Base-by-base conservation (phyloP, 2,329 filamentous ascomycete genomes). In the Apiospora rasikravindrae region DNA sequence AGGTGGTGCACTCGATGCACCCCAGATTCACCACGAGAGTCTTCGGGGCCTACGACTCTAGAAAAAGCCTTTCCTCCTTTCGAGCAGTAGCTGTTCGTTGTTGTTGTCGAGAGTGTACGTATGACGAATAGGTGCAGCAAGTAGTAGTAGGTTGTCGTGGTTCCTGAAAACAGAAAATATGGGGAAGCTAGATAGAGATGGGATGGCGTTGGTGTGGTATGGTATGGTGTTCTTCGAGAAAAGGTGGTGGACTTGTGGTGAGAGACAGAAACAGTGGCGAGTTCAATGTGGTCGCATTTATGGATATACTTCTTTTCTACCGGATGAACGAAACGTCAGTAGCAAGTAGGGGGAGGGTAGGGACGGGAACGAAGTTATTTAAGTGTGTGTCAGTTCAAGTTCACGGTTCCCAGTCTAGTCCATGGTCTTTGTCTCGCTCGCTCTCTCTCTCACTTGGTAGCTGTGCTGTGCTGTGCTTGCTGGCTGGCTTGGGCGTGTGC, bases 381-480 rank as follows among this genome's bases (percentile, higher is more conserved):
- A 64, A 64, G 57, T 64, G 57, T 64, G 57, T 64, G 33, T 14
- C 19, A 29, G 26, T 61, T 24, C 14, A 61, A 40, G 57, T 64
- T 64, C 57, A 40, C 29, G 57, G 57, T 64, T 64, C 57, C 57
- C 57, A 64, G 57, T 64, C 57, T 64, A 64, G 57, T 29, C 57
- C 57, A 64, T 40, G 57, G 57, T 14, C 57, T 64, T 37, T 19
- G n/a, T n/a, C n/a, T n/a, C n/a, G n/a, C n/a, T n/a, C n/a, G n/a
- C n/a, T 26, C 33, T 64, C 11, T 64, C 22, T 42, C 40, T 42
- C n/a, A n/a, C n/a, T n/a, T n/a, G n/a, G 40, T 14, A 14, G n/a
- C 40, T 42, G 40, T 42, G 40, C 40, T 42, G 33, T 37, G 33
- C 40, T 11, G 40, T n/a, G 57, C 29, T 37, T 19, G 26, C 47